Evolutionary conservation across 371 early-diverging fungal species (phyloP), one percentile per base, ranked within the genome.

Genomic region (Rhizopus stolonifer): DNA sequence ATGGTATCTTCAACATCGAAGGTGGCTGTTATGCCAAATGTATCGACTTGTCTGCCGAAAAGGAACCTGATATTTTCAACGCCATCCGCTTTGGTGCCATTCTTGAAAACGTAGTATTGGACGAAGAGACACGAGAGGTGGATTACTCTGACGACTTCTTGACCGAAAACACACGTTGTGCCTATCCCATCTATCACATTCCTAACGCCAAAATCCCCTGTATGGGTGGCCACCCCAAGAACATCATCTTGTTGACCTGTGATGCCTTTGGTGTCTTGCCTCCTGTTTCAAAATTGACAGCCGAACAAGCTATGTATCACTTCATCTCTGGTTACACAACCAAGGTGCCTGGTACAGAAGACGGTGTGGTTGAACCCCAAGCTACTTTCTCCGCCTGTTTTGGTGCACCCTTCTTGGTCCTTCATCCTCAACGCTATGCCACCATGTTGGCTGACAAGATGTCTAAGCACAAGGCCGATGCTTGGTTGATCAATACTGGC

Each of bases 11-110:
- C 88, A 96, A 92, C 76, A 95, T 98, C 66, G 98, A 98, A 80
- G 98, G 98, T 56, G 98, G 98, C 22, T 98, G 98, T 77, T 98
- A 98, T 68, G 98, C 98, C 67, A 98, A 98, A 77, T 87, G 90
- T 70, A 93, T 98, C 61, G 94, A 93, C 61, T 79, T 98, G 33
- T 92, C 92, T 4, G 86, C 84, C 38, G 96, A 93, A 65, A 96
- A 96, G 85, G 98, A 98, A 66, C 98, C 98, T 54, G 98, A 96
- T 78, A 98, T 96, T 76, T 98, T 85, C 80, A 84, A 88, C 60
- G 97, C 97, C 46, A 95, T 96, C 70, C 84, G 87, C 19, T 96
- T 94, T 65, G 98, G 97, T 43, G 80, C 94, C 13, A 91, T 98
- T 25, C 81, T 98, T 29, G 98, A 98, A 70, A 98, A 98, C 67